Conservation (phyloP, 345 rosid species). For the Eucalyptus melliodora region DNA sequence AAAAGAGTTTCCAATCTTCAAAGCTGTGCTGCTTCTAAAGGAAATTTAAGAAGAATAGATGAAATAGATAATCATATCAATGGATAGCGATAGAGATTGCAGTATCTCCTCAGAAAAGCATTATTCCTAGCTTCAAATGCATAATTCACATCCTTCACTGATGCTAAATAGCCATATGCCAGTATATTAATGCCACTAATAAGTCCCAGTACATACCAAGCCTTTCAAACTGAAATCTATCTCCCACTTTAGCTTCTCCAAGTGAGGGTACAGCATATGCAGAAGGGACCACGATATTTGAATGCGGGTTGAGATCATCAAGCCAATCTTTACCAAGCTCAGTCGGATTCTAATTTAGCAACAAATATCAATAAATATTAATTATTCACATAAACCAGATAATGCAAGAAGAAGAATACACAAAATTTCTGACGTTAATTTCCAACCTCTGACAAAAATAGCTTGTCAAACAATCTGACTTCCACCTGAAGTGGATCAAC, state of each 20-base stretch:
- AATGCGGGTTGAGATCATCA: constrained; percentile 55
- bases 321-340: constrained; percentile 75
- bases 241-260: constrained; percentile 45
- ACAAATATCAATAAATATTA: neutral
- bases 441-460: constrained; percentile 76
- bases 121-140: neutral
- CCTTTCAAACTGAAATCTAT: constrained; percentile 82
- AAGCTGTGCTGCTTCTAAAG: neutral
- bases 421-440: neutral
- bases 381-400: neutral
- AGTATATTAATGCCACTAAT: neutral
- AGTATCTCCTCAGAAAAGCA: neutral
- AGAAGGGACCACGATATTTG: constrained; percentile 47
- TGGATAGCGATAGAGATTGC: neutral
- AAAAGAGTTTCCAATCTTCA: neutral
- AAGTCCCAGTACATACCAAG: constrained; percentile 42
- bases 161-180: neutral
- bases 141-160: neutral
- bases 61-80: neutral
- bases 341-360: constrained; percentile 60
- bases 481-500: constrained; percentile 59
- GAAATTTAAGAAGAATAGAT: neutral
- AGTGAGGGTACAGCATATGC: constrained; percentile 61
- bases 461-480: constrained; percentile 89
- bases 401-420: neutral